Base-by-base conservation (phyloP, 2,329 filamentous ascomycete genomes). In the Sarocladium brachiariae region DNA sequence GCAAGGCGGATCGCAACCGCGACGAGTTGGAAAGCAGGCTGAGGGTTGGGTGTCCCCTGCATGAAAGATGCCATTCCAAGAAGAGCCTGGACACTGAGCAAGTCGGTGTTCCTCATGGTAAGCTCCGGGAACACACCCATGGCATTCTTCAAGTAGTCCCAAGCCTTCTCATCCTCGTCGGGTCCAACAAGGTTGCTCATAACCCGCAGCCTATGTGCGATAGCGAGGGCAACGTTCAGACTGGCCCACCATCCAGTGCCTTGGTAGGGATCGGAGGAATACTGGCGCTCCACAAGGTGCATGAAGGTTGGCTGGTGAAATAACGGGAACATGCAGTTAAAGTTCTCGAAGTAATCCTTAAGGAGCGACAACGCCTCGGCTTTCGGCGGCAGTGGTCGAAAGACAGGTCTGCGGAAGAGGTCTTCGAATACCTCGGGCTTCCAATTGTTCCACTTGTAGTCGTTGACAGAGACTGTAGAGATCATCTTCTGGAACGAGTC, bases 241-340 rank as follows among this genome's bases (percentile, higher is more conserved):
- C 90, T 95, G 4, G 93, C 93, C 92, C 93, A 99, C 93, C 93
- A 99, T 2, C 93, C 93, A 5, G 90, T 95, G 24, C 92, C 91
- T 64, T 95, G 85, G 58, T 96, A 97, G 1, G 92, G 92, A 58
- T 97, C 88, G 47, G 83, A 74, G 1, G 90, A 95, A 67, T 97
- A 99, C 64, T 97, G 92, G 58, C 87, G 83, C 62, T 97, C 90
- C 27, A 96, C 90, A 4, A 97, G 75, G 63, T 96, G 91, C 89
- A 97, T 97, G 63, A 99, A 99, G 0, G 93, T 97, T 1, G 92
- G 91, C 65, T 96, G 91, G 66, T 99, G 93, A 62, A 96, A 99
- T 3, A 99, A 75, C 5, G 93, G 93, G 63, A 97, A 96, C 80
- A 97, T 92, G 80, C 89, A 93, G 72, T 99, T 99, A 77, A 99